phyloP scores from a whole-genome alignment of 768 basidiomycete species.

The Boletus insuetus region DNA sequence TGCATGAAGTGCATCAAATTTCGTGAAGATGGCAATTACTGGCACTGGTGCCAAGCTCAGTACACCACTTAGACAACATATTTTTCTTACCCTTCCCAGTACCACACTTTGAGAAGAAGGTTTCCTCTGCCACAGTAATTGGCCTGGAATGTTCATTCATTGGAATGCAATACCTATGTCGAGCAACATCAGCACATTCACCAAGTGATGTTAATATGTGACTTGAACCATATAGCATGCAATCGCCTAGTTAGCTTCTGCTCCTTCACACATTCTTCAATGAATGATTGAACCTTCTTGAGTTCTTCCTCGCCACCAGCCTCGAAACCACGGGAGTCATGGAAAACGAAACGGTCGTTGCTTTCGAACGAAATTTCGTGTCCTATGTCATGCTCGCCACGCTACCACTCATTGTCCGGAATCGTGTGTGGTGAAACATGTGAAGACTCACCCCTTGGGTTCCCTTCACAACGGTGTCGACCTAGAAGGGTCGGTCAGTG shows the following conservation, averaged over 20 bases:
- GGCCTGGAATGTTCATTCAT: constrained; percentile 26
- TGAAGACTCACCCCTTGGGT: neutral
- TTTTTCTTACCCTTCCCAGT: constrained; percentile 1
- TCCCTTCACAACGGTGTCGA: neutral
- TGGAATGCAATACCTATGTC: constrained; percentile 38
- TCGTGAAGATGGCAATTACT: constrained; percentile 38
- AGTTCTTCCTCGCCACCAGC: constrained; percentile 21
- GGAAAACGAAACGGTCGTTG: constrained; percentile 37
- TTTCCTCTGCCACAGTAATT: constrained; percentile 27
- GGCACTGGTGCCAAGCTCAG: constrained; percentile 29
- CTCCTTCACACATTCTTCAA: constrained; percentile 19
- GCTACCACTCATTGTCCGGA: neutral
- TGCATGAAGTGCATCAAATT: constrained; percentile 33
- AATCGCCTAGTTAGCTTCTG: too few relatives aligned
- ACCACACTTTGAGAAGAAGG: constrained; percentile 26
- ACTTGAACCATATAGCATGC: too few relatives aligned
- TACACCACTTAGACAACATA: neutral
- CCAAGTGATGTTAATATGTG: too few relatives aligned
- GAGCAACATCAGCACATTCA: too few relatives aligned
- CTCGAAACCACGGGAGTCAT: constrained; percentile 43
- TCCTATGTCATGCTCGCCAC: constrained; percentile 11
- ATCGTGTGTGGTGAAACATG: too few relatives aligned
- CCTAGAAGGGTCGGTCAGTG: neutral
- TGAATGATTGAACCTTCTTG: constrained; percentile 20
- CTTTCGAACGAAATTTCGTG: constrained; percentile 22